Conservation (phyloP, 2,329 filamentous ascomycete genomes). For the Venturia aucupariae region DNA sequence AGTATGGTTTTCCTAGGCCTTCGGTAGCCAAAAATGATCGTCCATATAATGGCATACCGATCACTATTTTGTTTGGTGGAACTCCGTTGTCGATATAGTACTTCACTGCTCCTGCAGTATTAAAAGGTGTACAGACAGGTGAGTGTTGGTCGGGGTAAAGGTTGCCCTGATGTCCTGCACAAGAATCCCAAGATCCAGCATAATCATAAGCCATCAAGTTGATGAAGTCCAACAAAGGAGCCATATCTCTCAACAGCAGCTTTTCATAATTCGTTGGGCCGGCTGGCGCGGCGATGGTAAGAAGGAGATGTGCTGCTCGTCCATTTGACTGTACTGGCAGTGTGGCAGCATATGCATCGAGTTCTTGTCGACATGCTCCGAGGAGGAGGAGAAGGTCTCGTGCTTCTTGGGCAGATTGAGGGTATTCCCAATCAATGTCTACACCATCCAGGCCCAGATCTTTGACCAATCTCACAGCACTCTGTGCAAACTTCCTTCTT, state of each 20-base stretch:
- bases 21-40: conserved; percentile 73
- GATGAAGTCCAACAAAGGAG: conserved; percentile 38
- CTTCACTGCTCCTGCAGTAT: conserved; percentile 59
- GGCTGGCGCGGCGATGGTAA: conserved; percentile 37
- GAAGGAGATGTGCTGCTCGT: conserved; percentile 31
- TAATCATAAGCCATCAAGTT: conserved; percentile 46
- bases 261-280: conserved; percentile 33
- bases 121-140: conserved; percentile 66
- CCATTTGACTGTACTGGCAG: conserved; percentile 19
- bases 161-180: conserved; percentile 73
- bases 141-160: conserved; percentile 51
- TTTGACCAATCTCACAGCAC: conserved; percentile 65
- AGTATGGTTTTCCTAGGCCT: conserved; percentile 60
- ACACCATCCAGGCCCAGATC: conserved; percentile 63
- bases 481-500: conserved; percentile 57
- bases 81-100: conserved; percentile 60
- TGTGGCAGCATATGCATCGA: conserved; percentile 32
- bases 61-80: conserved; percentile 61
- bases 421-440: conserved; percentile 43
- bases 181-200: conserved; percentile 69
- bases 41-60: conserved; percentile 90
- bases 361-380: conserved; percentile 27
- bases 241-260: conserved; percentile 33
- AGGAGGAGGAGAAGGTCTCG: conserved; percentile 32
- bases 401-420: conserved; percentile 31